phyloP scores from a whole-genome alignment of 345 rosid genomes.

The Salix udensis region DNA sequence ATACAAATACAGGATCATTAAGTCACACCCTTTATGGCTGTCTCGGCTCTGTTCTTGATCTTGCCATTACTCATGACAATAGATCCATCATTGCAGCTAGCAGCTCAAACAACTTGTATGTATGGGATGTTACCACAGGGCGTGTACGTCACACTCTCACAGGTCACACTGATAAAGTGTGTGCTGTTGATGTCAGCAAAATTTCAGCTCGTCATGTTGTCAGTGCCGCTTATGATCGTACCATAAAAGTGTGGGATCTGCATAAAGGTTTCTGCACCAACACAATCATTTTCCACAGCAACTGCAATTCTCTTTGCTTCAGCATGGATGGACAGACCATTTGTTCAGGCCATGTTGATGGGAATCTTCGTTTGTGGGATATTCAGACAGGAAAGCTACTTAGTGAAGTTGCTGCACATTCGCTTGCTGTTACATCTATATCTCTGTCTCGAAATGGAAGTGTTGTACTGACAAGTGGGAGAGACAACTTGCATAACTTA shows the following conservation, averaged over 20 bases:
- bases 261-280: slow-evolving; percentile 92
- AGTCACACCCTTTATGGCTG: slow-evolving; percentile 65
- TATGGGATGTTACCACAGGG: slow-evolving; percentile 82
- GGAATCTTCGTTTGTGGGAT: slow-evolving; percentile 93
- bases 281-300: slow-evolving; percentile 82
- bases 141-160: slow-evolving; percentile 83
- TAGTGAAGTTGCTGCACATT: slow-evolving; percentile 85
- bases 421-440: slow-evolving; percentile 77
- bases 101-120: slow-evolving; percentile 88
- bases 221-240: slow-evolving; percentile 96
- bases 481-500: slow-evolving; percentile 85
- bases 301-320: slow-evolving; percentile 83
- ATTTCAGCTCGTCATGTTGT: slow-evolving; percentile 77
- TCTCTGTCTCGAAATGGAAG: slow-evolving; percentile 67
- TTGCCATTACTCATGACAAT: slow-evolving; percentile 72
- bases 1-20: slow-evolving; percentile 63
- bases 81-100: slow-evolving; percentile 85
- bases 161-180: slow-evolving; percentile 82
- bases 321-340: slow-evolving; percentile 83
- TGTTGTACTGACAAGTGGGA: slow-evolving; percentile 72
- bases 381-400: slow-evolving; percentile 78
- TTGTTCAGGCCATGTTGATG: slow-evolving; percentile 95
- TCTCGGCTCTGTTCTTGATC: slow-evolving; percentile 91
- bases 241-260: slow-evolving; percentile 92
- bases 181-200: slow-evolving; percentile 92